phyloP scores from a whole-genome alignment of 768 basidiomycete species.

The Xerocomus brunneocitrinus region DNA sequence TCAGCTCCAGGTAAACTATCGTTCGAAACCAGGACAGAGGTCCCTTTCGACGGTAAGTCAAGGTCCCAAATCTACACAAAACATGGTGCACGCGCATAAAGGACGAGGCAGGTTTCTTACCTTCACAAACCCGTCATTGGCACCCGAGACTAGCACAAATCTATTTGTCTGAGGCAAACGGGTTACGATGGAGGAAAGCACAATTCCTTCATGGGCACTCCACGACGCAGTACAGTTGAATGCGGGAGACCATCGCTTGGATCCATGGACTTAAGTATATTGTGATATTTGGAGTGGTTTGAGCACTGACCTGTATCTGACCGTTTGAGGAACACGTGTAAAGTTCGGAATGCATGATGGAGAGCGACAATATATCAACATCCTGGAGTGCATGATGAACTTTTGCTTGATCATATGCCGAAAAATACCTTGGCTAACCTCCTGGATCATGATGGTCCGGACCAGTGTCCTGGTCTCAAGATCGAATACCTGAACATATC shows the following conservation, averaged over 20 bases:
- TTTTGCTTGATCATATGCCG: neutral
- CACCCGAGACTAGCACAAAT: conserved; percentile 64
- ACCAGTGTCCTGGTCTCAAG: conserved; percentile 85
- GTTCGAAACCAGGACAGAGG: neutral
- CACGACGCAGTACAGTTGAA: conserved; percentile 86
- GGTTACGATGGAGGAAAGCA: conserved; percentile 71
- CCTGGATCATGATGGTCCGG: conserved; percentile 80
- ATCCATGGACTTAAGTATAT: neutral
- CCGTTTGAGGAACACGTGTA: conserved; percentile 66
- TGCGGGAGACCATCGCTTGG: conserved; percentile 73
- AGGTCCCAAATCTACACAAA: conserved; percentile 52
- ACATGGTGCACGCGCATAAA: neutral
- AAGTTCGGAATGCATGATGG: conserved; percentile 60
- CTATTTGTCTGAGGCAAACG: conserved; percentile 23
- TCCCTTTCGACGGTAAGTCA: conserved; percentile 18
- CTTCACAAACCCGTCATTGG: conserved; percentile 82
- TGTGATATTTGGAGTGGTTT: neutral
- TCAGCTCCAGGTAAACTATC: conserved; percentile 5
- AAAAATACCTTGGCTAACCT: conserved; percentile 40
- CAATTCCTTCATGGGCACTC: conserved; percentile 75
- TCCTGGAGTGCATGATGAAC: conserved; percentile 37
- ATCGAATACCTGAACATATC: conserved; percentile 87
- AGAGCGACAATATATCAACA: conserved; percentile 78
- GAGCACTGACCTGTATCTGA: conserved; percentile 54
- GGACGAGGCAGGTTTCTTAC: conserved; percentile 33